These are phyloP conservation scores for rapeseed (Brassica napus) DNA, from an alignment of 345 rosid genomes.

Conservation along the genomic window Da-Ae NC_063443.1:19310501-19311000, in stretches of 20 bases:
- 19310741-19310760: background rate
- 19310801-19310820: slow-evolving; percentile 44
- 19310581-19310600: background rate
- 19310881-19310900: slow-evolving; percentile 31
- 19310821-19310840: slow-evolving; percentile 31
- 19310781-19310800: slow-evolving; percentile 29
- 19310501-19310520: background rate
- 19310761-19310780: background rate
- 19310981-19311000: background rate
- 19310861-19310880: slow-evolving; percentile 35
- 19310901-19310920: slow-evolving; percentile 33
- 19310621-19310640: background rate
- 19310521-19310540: background rate
- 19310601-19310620: background rate
- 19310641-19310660: background rate
- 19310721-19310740: too few species aligned
- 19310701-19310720: background rate
- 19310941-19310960: slow-evolving; percentile 11
- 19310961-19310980: slow-evolving; percentile 30
- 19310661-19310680: too few species aligned
- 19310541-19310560: slow-evolving; percentile 8
- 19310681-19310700: background rate
- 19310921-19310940: slow-evolving; percentile 37
- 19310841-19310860: slow-evolving; percentile 37
- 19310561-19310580: background rate